Base-by-base conservation (phyloP, 345 rosid species). In the Pelargonium nanum region DNA sequence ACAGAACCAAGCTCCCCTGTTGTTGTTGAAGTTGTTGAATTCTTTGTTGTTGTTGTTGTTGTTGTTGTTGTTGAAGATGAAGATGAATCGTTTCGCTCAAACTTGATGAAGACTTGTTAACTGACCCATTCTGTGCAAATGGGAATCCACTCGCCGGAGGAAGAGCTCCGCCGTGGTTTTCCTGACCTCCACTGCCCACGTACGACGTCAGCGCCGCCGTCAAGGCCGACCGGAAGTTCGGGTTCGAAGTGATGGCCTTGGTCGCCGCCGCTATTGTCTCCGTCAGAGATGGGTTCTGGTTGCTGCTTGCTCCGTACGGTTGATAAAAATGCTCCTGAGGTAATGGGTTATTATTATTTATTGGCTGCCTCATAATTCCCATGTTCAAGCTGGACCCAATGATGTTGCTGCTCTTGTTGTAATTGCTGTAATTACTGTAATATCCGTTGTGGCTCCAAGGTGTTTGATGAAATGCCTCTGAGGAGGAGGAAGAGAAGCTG, bases 121-220 rank as follows among this genome's bases (percentile, higher is more conserved):
- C 15, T 17, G 48, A 40, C 48, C 48, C 48, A 17, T 8, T 40
- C 48, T 40, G 48, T 17, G 12, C 48, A 2, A 40, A 40, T 17
- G 48, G 48, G 15, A 40, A 40, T 12, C 48, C 48, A 17, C 16
- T 40, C 15, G 48, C 48, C 48, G 3, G 32, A 28, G 32, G 32
- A 28, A 12, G 48, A 40, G 48, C 48, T 40, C 48, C 48, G 48
- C 15, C 16, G 48, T 12, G 48, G 17, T 12, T 40, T 17, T 40
- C 48, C 48, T 40, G 48, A 1, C 30, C 61, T 13, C 68, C 60
- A 32, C 21, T 59, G 13, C 68, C 71, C 3, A 61, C 65, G 15
- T 62, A 58, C 25, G 80, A 68, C 6, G 78, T 65, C 58, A 80
- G 59, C 32, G 79, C 74, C 19, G 78, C 75, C 5, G 72, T 72